Evolutionary conservation across 2,329 filamentous ascomycete genomes (phyloP).

Genomic region (Sporothrix luriei): DNA sequence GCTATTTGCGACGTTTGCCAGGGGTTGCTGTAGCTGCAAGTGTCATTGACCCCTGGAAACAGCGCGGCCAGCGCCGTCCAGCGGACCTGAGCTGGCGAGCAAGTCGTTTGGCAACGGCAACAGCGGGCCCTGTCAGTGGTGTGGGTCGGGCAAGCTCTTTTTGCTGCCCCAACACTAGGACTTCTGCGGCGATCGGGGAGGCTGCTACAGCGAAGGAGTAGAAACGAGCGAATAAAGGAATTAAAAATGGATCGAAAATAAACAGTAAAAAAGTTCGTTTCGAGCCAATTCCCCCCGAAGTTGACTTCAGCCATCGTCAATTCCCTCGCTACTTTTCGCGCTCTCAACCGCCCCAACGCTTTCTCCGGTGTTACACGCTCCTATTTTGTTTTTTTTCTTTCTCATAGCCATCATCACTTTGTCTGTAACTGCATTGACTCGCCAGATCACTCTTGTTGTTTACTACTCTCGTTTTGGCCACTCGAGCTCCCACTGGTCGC

Average conservation of each 20-base stretch:
- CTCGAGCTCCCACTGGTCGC: conserved; percentile 4
- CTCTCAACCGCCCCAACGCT: conserved; percentile 26
- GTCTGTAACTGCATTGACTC: conserved; percentile 17
- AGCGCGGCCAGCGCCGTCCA: conserved; percentile 14
- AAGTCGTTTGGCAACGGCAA: conserved; percentile 2
- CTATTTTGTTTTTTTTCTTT: conserved; percentile 11
- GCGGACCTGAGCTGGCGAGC: not conserved
- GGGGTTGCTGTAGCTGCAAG: conserved; percentile 27
- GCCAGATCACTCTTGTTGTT: conserved; percentile 13
- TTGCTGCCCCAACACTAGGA: conserved; percentile 17
- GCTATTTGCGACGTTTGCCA: conserved; percentile 12
- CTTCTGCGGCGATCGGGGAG: conserved; percentile 26
- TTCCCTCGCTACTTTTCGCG: conserved; percentile 32
- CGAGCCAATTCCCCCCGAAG: conserved; percentile 35
- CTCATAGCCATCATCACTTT: conserved; percentile 18
- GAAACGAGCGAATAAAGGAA: conserved; percentile 22
- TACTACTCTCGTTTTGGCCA: conserved; percentile 10
- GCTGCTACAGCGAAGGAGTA: conserved; percentile 29
- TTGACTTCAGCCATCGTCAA: conserved; percentile 30
- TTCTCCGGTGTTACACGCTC: conserved; percentile 28
- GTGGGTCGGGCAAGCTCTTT: conserved; percentile 25
- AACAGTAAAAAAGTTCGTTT: conserved; percentile 28
- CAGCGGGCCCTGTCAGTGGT: conserved; percentile 7
- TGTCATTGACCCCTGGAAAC: not conserved
- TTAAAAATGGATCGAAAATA: conserved; percentile 26